Conservation (phyloP, 768 basidiomycete species). For the Fistulinella prunicolor region DNA sequence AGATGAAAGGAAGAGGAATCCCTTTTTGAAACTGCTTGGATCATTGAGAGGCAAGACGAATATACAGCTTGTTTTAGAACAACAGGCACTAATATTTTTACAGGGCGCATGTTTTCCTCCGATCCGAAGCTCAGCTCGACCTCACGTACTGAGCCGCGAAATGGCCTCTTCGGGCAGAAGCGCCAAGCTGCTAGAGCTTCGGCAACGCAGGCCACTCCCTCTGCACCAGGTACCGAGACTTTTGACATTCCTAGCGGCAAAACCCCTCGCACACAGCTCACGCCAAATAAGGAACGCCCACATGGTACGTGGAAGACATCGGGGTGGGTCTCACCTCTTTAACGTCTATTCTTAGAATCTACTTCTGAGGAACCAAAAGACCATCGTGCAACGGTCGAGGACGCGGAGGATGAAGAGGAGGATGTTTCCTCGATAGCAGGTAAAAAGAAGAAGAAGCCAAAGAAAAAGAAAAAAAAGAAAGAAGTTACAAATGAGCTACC, state of each 20-base stretch:
- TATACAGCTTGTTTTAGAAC: not conserved
- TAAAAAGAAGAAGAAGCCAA: slow-evolving; percentile 61
- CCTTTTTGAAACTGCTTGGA: slow-evolving; percentile 73
- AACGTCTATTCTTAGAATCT: slow-evolving; percentile 8
- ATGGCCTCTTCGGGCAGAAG: slow-evolving; percentile 23
- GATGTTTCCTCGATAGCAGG: slow-evolving; percentile 29
- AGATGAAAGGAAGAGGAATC: slow-evolving; percentile 64
- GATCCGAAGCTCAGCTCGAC: slow-evolving; percentile 44
- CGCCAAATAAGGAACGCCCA: slow-evolving; percentile 11
- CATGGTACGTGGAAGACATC: slow-evolving; percentile 8
- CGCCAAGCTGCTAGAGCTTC: slow-evolving; percentile 10
- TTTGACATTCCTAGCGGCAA: slow-evolving; percentile 11
- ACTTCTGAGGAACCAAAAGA: slow-evolving; percentile 34
- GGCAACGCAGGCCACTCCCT: slow-evolving; percentile 6
- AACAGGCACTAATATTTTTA: slow-evolving; percentile 1
- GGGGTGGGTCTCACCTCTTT: not conserved
- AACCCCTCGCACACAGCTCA: slow-evolving; percentile 2
- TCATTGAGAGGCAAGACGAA: slow-evolving; percentile 59
- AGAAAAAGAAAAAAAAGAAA: slow-evolving; percentile 80
- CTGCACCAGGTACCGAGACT: slow-evolving; percentile 6
- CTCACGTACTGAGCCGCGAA: slow-evolving; percentile 33
- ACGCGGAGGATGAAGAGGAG: slow-evolving; percentile 70
- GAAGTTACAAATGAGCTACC: slow-evolving; percentile 20
- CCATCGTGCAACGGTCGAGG: slow-evolving; percentile 55
- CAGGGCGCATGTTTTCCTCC: slow-evolving; percentile 64